phyloP scores from a whole-genome alignment of 352 stramenopile species.

The Pythium rishiriense region DNA sequence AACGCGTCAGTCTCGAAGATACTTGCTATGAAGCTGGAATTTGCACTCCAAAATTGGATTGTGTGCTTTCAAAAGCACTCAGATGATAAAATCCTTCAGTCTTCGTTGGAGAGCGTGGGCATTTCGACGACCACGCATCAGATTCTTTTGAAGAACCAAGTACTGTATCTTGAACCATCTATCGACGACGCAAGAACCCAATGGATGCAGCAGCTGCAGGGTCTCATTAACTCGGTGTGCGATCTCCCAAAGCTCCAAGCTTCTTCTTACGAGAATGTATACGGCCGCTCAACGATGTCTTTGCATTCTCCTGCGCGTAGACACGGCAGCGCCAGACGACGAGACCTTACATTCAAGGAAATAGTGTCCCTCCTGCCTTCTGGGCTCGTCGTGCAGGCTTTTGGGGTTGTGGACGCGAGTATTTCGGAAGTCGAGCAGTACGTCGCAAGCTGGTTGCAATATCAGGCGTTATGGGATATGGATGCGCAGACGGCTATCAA shows the following conservation, averaged over 20 bases:
- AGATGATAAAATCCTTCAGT: constrained; percentile 62
- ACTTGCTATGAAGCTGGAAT: constrained; percentile 77
- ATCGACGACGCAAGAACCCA: constrained; percentile 90
- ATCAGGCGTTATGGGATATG: constrained; percentile 99
- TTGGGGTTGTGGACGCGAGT: constrained; percentile 68
- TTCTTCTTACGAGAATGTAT: constrained; percentile 88
- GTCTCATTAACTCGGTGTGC: constrained; percentile 93
- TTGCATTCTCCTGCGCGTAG: constrained; percentile 67
- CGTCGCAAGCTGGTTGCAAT: constrained; percentile 96
- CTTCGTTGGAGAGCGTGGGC: constrained; percentile 42
- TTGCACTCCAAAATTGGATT: constrained; percentile 67
- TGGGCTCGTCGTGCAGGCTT: constrained; percentile 76
- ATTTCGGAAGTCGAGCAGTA: constrained; percentile 91
- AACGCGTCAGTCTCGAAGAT: constrained; percentile 88
- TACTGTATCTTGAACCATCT: constrained; percentile 95
- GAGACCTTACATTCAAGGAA: constrained; percentile 76
- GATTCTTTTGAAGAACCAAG: constrained; percentile 96
- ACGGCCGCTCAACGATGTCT: constrained; percentile 62
- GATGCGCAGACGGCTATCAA: constrained; percentile 93
- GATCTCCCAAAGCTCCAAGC: constrained; percentile 90
- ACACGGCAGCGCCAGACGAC: constrained; percentile 42
- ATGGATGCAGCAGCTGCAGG: constrained; percentile 93
- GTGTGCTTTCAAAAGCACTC: constrained; percentile 56
- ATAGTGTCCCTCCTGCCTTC: constrained; percentile 54
- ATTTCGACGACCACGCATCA: constrained; percentile 78